Base-by-base conservation (phyloP, 176 grass and related monocot genomes). In the Echinochloa phyllopogon region DNA sequence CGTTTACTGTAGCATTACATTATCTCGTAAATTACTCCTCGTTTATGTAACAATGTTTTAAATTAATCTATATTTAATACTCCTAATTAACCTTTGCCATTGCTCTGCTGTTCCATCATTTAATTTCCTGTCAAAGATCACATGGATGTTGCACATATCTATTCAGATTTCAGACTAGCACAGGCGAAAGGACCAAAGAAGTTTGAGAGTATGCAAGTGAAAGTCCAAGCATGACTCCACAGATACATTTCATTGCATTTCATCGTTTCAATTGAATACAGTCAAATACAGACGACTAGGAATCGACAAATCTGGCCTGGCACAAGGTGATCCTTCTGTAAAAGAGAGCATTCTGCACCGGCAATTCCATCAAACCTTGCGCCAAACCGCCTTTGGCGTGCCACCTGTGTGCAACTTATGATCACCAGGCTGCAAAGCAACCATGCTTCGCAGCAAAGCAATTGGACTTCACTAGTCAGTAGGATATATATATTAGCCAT, bases 401-500 rank as follows among this genome's bases (percentile, higher is more conserved):
- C 49, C 88, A 43, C 65, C 56, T 79, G 50, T 37, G 84, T 60
- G 48, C 84, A 80, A 79, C 72, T 87, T 84, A 80, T 80, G 89
- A 60, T 66, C 60, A 79, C 84, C 84, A 68, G 21, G n/a, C 80
- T 83, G 89, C 77, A 62, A 85, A 76, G 70, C 44, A 17, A 10
- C 41, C 27, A 62, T 6, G 69, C 84, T 83, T 79, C 9, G 69
- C 51, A 80, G 80, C 68, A 87, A 85, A 55, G 36, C 67, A 87
- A 80, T 87, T 76, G 56, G 39, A 70, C n/a, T 51, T 75, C 68
- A 44, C 75, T 61, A 84, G 84, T 91, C 89, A 87, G 67, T 84
- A 69, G 36, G 29, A 85, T 75, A 82, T 76, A 82, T 76, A 75
- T 83, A 91, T 91, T 79, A 84, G 85, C 81, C 67, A 84, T 33